These are phyloP conservation scores for Astrothelium subdiscretum DNA, from an alignment of 495 filamentous ascomycete genomes.

Conservation along the genomic window DNA sequence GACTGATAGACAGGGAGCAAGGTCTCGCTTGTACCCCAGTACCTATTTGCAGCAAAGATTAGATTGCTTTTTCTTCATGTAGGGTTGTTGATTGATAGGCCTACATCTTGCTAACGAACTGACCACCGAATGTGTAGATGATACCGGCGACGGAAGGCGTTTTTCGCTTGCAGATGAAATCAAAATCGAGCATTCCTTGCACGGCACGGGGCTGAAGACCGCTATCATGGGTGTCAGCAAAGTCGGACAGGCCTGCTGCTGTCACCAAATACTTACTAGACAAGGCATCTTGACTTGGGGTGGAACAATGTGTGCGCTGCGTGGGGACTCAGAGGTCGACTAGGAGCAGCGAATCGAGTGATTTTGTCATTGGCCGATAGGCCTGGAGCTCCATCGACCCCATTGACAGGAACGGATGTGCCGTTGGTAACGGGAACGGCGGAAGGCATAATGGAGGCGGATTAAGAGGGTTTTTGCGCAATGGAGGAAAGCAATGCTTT, in stretches of 20 bases:
- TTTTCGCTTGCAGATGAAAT: constrained; percentile 99
- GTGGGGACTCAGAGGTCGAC: constrained; percentile 78
- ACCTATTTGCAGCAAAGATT: constrained; percentile 35
- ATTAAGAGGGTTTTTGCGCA: not conserved
- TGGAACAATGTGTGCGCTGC: constrained; percentile 84
- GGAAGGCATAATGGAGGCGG: constrained; percentile 8
- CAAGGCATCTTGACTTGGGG: constrained; percentile 98
- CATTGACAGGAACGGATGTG: constrained; percentile 10
- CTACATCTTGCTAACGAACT: constrained; percentile 99
- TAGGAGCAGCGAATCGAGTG: constrained; percentile 86
- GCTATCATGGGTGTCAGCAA: constrained; percentile 30
- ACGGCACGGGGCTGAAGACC: constrained; percentile 95
- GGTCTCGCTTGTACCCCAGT: constrained; percentile 99
- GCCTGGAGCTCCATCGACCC: constrained; percentile 21
- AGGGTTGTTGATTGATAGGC: constrained; percentile 9
- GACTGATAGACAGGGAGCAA: constrained; percentile 97
- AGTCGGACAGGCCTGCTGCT: not conserved
- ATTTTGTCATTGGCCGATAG: constrained; percentile 96
- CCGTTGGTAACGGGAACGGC: constrained; percentile 28
- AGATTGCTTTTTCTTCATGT: not conserved
- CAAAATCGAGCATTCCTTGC: constrained; percentile 99
- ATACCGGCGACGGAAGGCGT: constrained; percentile 97
- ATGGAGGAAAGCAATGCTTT: not conserved
- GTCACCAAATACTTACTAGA: constrained; percentile 56
- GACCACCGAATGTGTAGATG: constrained; percentile 98